Base-by-base conservation (phyloP, 202 grass and related monocot species). In the Brachypodium distachyon region DNA sequence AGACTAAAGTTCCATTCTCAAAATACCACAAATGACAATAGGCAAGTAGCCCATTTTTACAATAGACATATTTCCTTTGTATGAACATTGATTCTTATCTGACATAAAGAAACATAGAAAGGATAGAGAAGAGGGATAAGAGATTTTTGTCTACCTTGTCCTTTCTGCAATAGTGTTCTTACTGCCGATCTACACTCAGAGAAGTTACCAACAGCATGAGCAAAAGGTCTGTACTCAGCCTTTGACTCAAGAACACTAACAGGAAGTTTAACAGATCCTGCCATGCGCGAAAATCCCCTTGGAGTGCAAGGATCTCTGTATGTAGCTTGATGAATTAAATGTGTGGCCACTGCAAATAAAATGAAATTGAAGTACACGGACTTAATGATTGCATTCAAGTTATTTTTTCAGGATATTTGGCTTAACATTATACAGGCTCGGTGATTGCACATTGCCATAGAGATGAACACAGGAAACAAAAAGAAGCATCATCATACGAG, bases 261-360 rank as follows among this genome's bases (percentile, higher is more conserved):
- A 78, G 90, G 86, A 78, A 72, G 62, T 72, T 86, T 87, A 44
- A 37, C n/a, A 66, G 68, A 43, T 86, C 70, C 78, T 41, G n/a
- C 31, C 29, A 59, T 67, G 66, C n/a, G 43, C 18, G 61, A 70
- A 84, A 87, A 92, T 49, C 89, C 94, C 80, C 77, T 92, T 50
- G 91, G 91, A 40, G 87, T 90, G 82, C 91, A 97, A 73, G 94
- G 94, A 86, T 97, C 91, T 63, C 55, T 74, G 82, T 97, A 97
- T 61, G 75, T 90, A 66, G 55, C 80, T 81, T 80, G 63, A 67
- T 84, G 67, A 75, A 73, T 63, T 73, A 84, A 88, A 76, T 88
- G 84, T 41, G 69, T 78, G 74, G 89, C 69, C 80, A 87, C 79
- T 83, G 85, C 70, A 75, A 34, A 87, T 70, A 22, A 55, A 44